Evolutionary conservation across 441 rosid genomes (phyloP), one percentile per base, ranked within the genome.

Genomic region (Adansonia gregorii): DNA sequence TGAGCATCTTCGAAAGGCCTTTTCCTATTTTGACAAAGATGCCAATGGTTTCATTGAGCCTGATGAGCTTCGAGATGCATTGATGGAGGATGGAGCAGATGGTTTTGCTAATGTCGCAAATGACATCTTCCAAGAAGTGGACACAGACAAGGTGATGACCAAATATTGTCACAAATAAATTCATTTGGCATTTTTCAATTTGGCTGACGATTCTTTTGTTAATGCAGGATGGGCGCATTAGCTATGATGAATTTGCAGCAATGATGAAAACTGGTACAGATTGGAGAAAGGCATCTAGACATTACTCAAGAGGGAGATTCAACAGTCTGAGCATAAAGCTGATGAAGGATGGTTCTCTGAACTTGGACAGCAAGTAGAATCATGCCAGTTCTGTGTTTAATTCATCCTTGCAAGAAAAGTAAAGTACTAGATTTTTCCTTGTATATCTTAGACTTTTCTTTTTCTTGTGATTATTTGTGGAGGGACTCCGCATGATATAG

Each of bases 201-300:
- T 79, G 73, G 83, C 76, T 52, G 60, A 45, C 54, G 17, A 24
- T 20, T 74, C 45, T n/a, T 10, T 15, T 27, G 8, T 48, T 35
- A 46, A 58, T 81, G 76, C 89, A 97, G 99, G 99, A 97, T 60
- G 99, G 99, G 41, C 84, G 79, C 77, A 97, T 97, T 76, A 97
- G 98, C 90, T 97, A 91, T 17, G 97, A 94, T 64, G 99, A 97
- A 87, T 97, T 97, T 73, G 93, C 84, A 8, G 99, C 98, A 2
- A 97, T 97, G 99, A 97, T 97, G 99, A 97, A 90, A 86, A 93
- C 98, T 0, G 99, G 99, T 77, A 97, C 99, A 0, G 99, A 97
- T 85, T 97, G 99, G 99, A 93, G 99, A 83, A 97, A 97, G 83
- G 99, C 98, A 15, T 97, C 99, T 3, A 97, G 99, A 43, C 99